A percentile compares a stretch with the other conserved stretches of the same genome.
phyloP scores from a whole-genome alignment of 352 stramenopile genomes.

The Globisporangium canariense region DNA sequence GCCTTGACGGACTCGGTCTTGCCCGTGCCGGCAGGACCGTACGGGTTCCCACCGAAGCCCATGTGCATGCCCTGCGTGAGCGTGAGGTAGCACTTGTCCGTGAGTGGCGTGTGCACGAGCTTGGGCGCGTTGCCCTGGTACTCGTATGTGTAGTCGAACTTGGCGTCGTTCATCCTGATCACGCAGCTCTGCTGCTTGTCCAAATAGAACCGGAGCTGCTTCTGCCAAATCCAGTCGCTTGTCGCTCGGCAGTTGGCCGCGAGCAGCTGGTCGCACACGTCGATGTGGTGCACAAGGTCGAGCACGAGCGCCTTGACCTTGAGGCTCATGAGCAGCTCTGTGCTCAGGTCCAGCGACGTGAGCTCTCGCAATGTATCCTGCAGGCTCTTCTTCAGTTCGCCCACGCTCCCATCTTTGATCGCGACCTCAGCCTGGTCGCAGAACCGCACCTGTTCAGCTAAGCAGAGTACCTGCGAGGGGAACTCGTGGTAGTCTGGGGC shows the following conservation, averaged over 20 bases:
- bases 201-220: slow-evolving; percentile 92
- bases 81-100: slow-evolving; percentile 94
- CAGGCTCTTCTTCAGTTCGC: slow-evolving; percentile 61
- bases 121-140: slow-evolving; percentile 94
- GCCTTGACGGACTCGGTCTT: slow-evolving; percentile 96
- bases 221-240: slow-evolving; percentile 90
- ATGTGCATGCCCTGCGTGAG: slow-evolving; percentile 93
- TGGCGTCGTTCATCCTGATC: slow-evolving; percentile 75
- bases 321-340: slow-evolving; percentile 85
- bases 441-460: slow-evolving; percentile 92
- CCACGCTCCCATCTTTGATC: slow-evolving; percentile 71
- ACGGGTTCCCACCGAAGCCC: slow-evolving; percentile 92
- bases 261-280: slow-evolving; percentile 91
- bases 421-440: slow-evolving; percentile 82
- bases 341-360: slow-evolving; percentile 83
- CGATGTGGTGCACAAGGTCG: slow-evolving; percentile 95
- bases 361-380: slow-evolving; percentile 71
- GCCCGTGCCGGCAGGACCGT: slow-evolving; percentile 91
- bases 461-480: slow-evolving; percentile 89
- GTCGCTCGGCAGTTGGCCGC: slow-evolving; percentile 51
- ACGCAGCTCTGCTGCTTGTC: slow-evolving; percentile 48
- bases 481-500: slow-evolving; percentile 87
- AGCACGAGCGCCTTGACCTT: slow-evolving; percentile 95
- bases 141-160: slow-evolving; percentile 93
- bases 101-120: slow-evolving; percentile 93